Evolutionary conservation across 148 eudicot genomes (phyloP), one percentile per base, ranked within the genome.

Genomic region (Vaccinium darrowii): DNA sequence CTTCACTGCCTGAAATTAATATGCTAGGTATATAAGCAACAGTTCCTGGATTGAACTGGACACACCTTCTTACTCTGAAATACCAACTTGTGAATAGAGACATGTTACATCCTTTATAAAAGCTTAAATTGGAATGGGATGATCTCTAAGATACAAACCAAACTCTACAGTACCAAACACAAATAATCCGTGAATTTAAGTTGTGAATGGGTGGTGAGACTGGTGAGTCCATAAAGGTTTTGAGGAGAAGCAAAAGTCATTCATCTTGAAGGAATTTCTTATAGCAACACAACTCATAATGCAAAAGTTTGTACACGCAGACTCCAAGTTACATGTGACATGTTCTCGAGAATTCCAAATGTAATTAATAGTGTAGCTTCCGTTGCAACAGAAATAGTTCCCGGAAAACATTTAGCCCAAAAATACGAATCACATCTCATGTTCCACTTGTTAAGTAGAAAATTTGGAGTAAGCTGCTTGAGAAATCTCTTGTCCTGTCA

Each of bases 381-480:
- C 63, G 36, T 81, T 47, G 65, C 83, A 36, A 60, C 72, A 21
- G 33, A 47, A 81, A 36, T 36, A 80, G 16, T 81, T 81, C 52
- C 72, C 5, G 33, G 83, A 23, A 51, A 10, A 25, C 51, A 14
- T 51, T 23, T 11, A 71, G 19, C 51, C 51, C 52, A 15, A 72
- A 9, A 33, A 72, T 33, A 67, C 1, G 18, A 67, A 67, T 67
- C 30, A 60, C 21, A 7, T 63, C 47, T 30, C 19, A 71, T 16
- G 76, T 15, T 25, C 76, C 76, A 69, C 1, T 51, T 21, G 80
- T 51, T 19, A 7, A 3, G 12, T 5, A 21, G 23, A 77, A 50
- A 77, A 21, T 23, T 18, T 76, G 21, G 33, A 47, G 25, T 8
- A 76, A 47, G 47, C 21, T 62, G 69, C n/a, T 62, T 18, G 69